A percentile compares a stretch with the other conserved stretches of the same genome.
These are phyloP conservation scores for Mallotus japonicus DNA, from an alignment of 441 rosid species.

Conservation along the genomic window DNA sequence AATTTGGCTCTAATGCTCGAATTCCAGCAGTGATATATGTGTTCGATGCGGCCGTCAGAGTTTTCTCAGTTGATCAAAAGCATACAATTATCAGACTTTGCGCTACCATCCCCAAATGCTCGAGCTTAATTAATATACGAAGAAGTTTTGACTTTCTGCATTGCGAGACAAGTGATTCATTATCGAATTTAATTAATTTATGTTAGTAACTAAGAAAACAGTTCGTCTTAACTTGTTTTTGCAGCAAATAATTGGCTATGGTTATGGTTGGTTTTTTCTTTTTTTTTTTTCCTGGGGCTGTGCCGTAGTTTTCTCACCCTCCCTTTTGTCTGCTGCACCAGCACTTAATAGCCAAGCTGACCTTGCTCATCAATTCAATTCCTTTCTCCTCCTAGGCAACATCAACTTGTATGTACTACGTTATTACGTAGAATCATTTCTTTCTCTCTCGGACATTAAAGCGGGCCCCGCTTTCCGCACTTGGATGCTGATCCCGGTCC, in stretches of 20 bases:
- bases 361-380: no score
- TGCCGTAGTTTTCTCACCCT: background rate
- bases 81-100: no score
- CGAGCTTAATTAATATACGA: no score
- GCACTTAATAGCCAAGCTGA: background rate
- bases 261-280: background rate
- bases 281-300: no score
- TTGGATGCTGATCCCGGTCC: slow-evolving; percentile 29
- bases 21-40: no score
- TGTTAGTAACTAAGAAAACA: no score
- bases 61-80: no score
- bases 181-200: background rate
- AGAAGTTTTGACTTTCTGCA: no score
- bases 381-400: background rate
- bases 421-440: background rate
- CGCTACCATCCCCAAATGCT: no score
- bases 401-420: background rate
- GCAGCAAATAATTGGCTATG: background rate
- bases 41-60: no score
- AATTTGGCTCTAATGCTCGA: background rate
- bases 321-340: background rate
- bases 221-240: no score
- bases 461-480: slow-evolving; percentile 13
- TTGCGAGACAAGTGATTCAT: no score
- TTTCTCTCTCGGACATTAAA: background rate